phyloP scores from a whole-genome alignment of 2,329 filamentous ascomycete species.

The Cercospora zeina region DNA sequence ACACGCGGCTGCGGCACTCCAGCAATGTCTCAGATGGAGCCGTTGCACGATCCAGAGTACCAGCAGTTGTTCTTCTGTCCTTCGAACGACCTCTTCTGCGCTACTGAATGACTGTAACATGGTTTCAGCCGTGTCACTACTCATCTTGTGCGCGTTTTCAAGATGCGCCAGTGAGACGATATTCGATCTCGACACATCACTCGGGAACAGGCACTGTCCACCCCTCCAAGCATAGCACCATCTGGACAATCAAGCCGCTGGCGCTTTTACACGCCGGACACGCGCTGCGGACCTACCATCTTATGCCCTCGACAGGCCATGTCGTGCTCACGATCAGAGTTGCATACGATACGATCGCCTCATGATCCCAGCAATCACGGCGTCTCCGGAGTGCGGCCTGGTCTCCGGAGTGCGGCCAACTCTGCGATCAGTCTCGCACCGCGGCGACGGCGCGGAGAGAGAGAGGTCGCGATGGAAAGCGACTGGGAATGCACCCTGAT shows the following conservation, averaged over 20 bases:
- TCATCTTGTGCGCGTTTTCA: not conserved
- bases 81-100: not conserved
- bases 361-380: not conserved
- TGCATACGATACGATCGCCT: not conserved
- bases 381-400: not conserved
- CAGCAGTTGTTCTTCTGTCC: not conserved
- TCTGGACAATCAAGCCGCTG: not conserved
- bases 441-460: not conserved
- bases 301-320: not conserved
- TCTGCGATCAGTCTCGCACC: not conserved
- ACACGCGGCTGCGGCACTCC: slow-evolving; percentile 9
- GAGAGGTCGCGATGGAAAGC: not conserved
- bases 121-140: not conserved
- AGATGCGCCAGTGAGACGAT: not conserved
- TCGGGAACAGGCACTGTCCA: not conserved
- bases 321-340: not conserved
- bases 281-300: not conserved
- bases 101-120: not conserved
- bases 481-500: not conserved
- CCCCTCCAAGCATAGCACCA: not conserved
- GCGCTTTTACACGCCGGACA: not conserved
- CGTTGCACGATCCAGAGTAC: not conserved
- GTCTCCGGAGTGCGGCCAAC: not conserved
- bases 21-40: slow-evolving; percentile 13
- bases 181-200: too few species aligned